Conservation (phyloP, 2,329 filamentous ascomycete genomes). For the Pyrenophora tritici-repentis region DNA sequence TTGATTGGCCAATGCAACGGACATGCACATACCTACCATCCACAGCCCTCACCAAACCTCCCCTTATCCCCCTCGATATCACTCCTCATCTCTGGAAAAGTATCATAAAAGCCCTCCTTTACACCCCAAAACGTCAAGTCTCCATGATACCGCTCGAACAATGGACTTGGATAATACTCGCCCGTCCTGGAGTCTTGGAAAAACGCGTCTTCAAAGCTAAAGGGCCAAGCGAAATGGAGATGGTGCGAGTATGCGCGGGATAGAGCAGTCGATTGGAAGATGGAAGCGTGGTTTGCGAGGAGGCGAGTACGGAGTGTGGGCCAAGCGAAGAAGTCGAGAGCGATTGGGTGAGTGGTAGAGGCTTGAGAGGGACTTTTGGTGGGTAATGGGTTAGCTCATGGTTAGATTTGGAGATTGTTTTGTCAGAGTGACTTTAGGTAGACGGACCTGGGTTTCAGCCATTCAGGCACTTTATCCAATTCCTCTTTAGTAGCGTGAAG, state of each 20-base stretch:
- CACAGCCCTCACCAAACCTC: not conserved
- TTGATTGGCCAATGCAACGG: no score
- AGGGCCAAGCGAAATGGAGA: constrained; percentile 41
- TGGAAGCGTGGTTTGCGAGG: constrained; percentile 24
- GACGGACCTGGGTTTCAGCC: constrained; percentile 33
- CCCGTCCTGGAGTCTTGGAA: constrained; percentile 27
- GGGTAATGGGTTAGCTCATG: no score
- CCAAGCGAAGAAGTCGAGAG: constrained; percentile 44
- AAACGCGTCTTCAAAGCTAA: constrained; percentile 40
- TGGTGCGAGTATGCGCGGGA: constrained; percentile 33
- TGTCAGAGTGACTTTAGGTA: not conserved
- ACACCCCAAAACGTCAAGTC: constrained; percentile 38
- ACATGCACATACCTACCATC: not conserved
- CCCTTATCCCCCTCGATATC: constrained; percentile 40
- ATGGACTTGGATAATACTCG: constrained; percentile 26
- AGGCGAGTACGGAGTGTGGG: constrained; percentile 39
- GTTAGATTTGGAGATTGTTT: no score
- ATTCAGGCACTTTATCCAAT: constrained; percentile 34
- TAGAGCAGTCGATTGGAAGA: constrained; percentile 29
- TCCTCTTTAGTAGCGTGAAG: constrained; percentile 34
- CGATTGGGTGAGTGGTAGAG: constrained; percentile 33
- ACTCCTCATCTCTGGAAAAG: constrained; percentile 35
- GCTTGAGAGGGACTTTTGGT: constrained; percentile 27
- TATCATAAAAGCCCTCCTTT: constrained; percentile 30
- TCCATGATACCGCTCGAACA: constrained; percentile 40